Conservation (phyloP, 352 stramenopile genomes). For the Nothophytophthora sp. region DNA sequence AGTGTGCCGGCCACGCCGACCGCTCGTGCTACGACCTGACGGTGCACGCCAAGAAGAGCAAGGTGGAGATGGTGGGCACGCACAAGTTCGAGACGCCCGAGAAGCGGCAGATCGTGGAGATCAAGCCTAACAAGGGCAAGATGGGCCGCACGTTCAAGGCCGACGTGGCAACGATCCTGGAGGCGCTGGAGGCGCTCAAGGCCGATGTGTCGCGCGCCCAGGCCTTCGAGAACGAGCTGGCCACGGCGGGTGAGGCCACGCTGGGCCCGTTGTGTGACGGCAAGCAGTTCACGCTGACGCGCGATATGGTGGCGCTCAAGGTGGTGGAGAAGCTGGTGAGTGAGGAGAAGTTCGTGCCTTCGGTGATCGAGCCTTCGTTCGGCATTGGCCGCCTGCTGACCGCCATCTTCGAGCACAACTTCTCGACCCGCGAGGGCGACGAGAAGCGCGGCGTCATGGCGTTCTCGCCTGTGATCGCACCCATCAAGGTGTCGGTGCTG, state of each 20-base stretch:
- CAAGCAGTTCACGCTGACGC: constrained; percentile 92
- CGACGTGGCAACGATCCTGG: constrained; percentile 83
- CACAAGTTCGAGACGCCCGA: constrained; percentile 93
- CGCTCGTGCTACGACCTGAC: constrained; percentile 98
- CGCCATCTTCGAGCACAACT: constrained; percentile 98
- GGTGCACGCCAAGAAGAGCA: constrained; percentile 87
- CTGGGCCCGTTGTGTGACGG: constrained; percentile 87
- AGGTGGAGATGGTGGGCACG: constrained; percentile 88
- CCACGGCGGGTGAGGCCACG: constrained; percentile 85
- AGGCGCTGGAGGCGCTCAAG: constrained; percentile 81
- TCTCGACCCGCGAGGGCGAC: constrained; percentile 95
- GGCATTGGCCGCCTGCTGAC: constrained; percentile 98
- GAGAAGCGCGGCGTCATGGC: constrained; percentile 98
- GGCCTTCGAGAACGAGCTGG: constrained; percentile 92
- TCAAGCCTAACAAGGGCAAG: constrained; percentile 97
- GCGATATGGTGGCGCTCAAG: constrained; percentile 95
- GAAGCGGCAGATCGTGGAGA: constrained; percentile 92
- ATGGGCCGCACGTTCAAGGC: constrained; percentile 97
- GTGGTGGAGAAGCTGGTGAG: constrained; percentile 96
- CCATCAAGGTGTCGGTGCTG: constrained; percentile 98
- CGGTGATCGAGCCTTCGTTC: constrained; percentile 99
- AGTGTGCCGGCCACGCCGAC: constrained; percentile 99
- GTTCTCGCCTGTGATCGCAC: constrained; percentile 97
- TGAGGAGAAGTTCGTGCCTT: constrained; percentile 98
- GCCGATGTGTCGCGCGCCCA: constrained; percentile 87